Evolutionary conservation across 73 alveolate genomes (phyloP).

Genomic region (Paramecium tetraurelia): DNA sequence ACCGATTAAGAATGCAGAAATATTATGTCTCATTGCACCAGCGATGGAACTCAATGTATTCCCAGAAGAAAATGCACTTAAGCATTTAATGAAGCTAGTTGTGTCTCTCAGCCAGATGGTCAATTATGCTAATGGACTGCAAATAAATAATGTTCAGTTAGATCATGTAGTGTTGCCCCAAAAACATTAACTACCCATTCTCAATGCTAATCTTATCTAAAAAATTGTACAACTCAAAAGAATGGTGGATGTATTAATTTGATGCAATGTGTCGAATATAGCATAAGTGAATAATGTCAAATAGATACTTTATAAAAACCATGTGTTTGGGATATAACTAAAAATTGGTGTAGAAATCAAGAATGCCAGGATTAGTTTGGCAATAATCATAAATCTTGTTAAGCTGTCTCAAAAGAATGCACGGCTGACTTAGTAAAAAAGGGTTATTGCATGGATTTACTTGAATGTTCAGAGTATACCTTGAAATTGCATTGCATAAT

Average conservation of each 20-base stretch:
- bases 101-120: background rate
- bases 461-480: background rate
- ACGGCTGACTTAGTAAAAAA: background rate
- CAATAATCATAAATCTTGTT: background rate
- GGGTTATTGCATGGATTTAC: background rate
- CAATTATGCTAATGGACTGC: background rate
- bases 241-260: background rate
- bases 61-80: background rate
- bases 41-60: background rate
- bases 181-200: background rate
- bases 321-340: background rate
- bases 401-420: background rate
- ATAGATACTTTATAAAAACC: background rate
- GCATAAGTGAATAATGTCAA: background rate
- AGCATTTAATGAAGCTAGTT: background rate
- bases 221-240: background rate
- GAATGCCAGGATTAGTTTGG: background rate
- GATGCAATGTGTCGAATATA: background rate
- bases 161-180: background rate
- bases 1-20: slow-evolving; percentile 16
- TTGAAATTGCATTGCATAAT: background rate
- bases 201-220: background rate
- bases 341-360: background rate
- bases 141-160: background rate
- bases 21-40: background rate